phyloP scores from a whole-genome alignment of 106 monocot species.

The Dendrobium nobile region DNA sequence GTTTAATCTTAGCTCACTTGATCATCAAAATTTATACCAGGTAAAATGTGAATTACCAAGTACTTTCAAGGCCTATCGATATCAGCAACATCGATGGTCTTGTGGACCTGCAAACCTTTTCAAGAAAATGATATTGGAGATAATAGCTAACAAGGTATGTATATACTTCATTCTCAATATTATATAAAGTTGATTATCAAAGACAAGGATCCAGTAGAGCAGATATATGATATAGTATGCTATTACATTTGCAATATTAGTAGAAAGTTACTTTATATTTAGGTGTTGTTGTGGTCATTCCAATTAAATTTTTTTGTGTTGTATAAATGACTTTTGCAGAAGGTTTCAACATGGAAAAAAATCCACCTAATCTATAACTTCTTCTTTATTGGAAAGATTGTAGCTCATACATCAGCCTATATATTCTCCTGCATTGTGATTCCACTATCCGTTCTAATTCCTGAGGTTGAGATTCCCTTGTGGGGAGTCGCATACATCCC shows the following conservation, averaged over 20 bases:
- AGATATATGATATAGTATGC: no score
- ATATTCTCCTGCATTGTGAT: conserved; percentile 42
- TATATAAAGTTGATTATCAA: neutral
- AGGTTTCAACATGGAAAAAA: conserved; percentile 44
- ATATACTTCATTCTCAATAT: neutral
- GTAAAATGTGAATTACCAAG: conserved; percentile 40
- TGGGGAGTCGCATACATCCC: conserved; percentile 48
- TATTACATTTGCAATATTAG: no score
- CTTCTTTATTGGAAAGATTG: conserved; percentile 49
- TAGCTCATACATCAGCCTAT: conserved; percentile 36
- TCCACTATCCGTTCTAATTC: conserved; percentile 27
- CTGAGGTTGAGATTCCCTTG: conserved; percentile 36
- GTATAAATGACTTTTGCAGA: conserved; percentile 25
- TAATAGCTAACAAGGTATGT: conserved; percentile 35
- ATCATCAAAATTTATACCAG: conserved; percentile 1
- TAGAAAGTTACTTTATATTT: no score
- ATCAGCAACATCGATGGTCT: conserved; percentile 48
- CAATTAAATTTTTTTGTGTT: no score
- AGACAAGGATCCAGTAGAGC: neutral
- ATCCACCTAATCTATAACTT: conserved; percentile 41
- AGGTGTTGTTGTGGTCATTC: no score
- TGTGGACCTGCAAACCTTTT: conserved; percentile 44
- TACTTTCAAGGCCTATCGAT: conserved; percentile 38
- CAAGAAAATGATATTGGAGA: conserved; percentile 38
- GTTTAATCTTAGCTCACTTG: neutral